A percentile compares a stretch with the other conserved stretches of the same genome.
phyloP scores from a whole-genome alignment of 2,329 filamentous ascomycete species.

The Purpureocillium lavendulum region DNA sequence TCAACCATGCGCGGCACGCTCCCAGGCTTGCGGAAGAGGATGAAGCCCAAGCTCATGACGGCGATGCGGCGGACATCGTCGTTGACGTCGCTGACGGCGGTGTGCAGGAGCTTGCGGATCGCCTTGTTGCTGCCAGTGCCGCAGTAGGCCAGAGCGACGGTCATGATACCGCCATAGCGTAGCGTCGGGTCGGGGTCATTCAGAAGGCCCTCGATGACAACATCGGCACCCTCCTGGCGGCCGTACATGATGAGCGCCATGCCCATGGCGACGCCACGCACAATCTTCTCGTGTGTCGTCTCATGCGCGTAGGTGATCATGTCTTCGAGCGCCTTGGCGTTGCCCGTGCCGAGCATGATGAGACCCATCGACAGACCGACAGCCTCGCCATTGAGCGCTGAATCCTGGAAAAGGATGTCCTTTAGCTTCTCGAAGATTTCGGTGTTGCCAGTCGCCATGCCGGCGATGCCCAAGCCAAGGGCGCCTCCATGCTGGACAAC shows the following conservation, averaged over 20 bases:
- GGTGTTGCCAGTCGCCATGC: conserved; percentile 91
- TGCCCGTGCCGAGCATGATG: conserved; percentile 97
- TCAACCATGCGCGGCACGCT: conserved; percentile 99
- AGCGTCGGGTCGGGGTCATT: conserved; percentile 90
- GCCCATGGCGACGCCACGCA: conserved; percentile 86
- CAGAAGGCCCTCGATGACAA: conserved; percentile 85
- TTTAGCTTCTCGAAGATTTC: conserved; percentile 89
- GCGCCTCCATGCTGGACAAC: conserved; percentile 96
- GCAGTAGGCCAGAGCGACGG: conserved; percentile 95
- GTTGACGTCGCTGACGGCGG: conserved; percentile 95
- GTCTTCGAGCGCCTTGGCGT: conserved; percentile 83
- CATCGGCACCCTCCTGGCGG: conserved; percentile 88
- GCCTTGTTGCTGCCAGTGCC: conserved; percentile 98
- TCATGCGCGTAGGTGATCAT: conserved; percentile 98
- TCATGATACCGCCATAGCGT: conserved; percentile 96
- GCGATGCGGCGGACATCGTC: conserved; percentile 94
- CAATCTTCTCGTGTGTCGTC: conserved; percentile 97
- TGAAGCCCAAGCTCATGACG: conserved; percentile 96
- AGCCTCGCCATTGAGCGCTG: conserved; percentile 92
- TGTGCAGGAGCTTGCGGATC: conserved; percentile 88
- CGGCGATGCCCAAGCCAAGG: conserved; percentile 88
- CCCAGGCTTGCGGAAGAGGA: conserved; percentile 94
- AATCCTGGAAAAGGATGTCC: conserved; percentile 83
- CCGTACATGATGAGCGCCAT: conserved; percentile 99
- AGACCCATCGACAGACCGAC: conserved; percentile 94